Base-by-base conservation (phyloP, 2,329 filamentous ascomycete genomes). In the Colletotrichum tanaceti region DNA sequence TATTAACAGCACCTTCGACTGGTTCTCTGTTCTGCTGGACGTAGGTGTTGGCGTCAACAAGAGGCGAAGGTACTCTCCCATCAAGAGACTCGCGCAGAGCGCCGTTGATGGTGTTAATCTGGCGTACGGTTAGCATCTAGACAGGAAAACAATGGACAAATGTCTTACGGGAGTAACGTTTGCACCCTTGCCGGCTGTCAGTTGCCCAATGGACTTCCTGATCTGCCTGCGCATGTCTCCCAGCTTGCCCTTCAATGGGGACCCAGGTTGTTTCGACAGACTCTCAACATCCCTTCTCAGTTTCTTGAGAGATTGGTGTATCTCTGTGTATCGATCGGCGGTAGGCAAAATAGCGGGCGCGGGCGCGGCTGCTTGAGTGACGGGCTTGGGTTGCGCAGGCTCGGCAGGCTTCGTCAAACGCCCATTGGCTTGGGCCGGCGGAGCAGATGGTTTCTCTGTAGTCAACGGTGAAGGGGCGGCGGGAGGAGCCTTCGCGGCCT, bases 201-300 rank as follows among this genome's bases (percentile, higher is more conserved):
- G 80, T 76, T 96, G 92, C 7, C 93, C 93, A 63, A 95, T 86
- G 20, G 86, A 89, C 73, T 90, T 91, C 46, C 87, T 86, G 61
- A 96, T 89, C 49, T 90, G 86, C 67, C 93, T 85, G 47, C 93
- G 86, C 83, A 92, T 89, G 63, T 93, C 87, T 41, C 92, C 91
- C 75, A 93, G 85, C 43, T 87, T 85, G 59, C 85, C 83, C 77
- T 93, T 93, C 35, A 94, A 79, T 2, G 75, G 78, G 5, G 81
- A 82, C 1, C 71, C 77, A 73, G 77, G 72, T 16, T 75, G 65
- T 66, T 90, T 87, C 24, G 82, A 80, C 73, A 89, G 88, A 5
- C 83, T 83, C 72, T 90, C 83, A 10, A 89, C 79, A 43, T 85
- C 83, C 68, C 87, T 94, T 20, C 95, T 84, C 18, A 89, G 81